These are phyloP conservation scores for Ascochyta rabiei DNA, from an alignment of 2,329 filamentous ascomycete species.

Conservation along the genomic window DNA sequence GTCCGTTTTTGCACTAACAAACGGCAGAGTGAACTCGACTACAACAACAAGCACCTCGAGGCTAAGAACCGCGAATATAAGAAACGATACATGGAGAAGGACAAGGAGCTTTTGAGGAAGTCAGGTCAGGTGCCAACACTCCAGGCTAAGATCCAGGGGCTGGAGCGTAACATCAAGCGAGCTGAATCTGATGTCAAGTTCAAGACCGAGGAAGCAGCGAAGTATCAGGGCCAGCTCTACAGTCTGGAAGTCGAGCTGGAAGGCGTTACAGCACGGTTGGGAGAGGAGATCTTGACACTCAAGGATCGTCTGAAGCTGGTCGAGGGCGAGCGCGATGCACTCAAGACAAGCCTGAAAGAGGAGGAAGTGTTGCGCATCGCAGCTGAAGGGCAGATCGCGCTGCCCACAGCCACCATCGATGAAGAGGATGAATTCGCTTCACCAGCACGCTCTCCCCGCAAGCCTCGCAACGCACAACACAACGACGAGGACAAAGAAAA, in stretches of 20 bases:
- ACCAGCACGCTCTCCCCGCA: conserved; percentile 59
- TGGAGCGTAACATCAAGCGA: conserved; percentile 35
- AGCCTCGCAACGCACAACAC: conserved; percentile 54
- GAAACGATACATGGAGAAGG: conserved; percentile 30
- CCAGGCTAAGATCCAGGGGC: conserved; percentile 36
- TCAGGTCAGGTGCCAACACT: conserved; percentile 33
- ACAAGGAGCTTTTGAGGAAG: conserved; percentile 32
- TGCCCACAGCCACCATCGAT: conserved; percentile 60
- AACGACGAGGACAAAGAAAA: conserved; percentile 55
- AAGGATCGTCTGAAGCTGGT: conserved; percentile 68
- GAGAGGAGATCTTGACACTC: conserved; percentile 69
- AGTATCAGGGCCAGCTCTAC: conserved; percentile 52
- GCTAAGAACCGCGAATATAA: conserved; percentile 36
- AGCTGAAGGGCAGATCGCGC: conserved; percentile 71
- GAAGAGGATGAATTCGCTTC: conserved; percentile 68
- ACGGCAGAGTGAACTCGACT: conserved; percentile 30
- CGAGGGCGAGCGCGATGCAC: conserved; percentile 76
- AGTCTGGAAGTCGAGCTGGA: conserved; percentile 58
- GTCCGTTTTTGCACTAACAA: background rate
- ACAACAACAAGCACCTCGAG: conserved; percentile 31
- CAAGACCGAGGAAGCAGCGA: conserved; percentile 41
- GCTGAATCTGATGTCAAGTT: conserved; percentile 40
- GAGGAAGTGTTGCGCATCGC: conserved; percentile 76
- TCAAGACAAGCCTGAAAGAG: conserved; percentile 73
- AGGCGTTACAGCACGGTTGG: conserved; percentile 67